phyloP scores from a whole-genome alignment of 1,139 yeast species.

The Casaregolazyma lundiana region DNA sequence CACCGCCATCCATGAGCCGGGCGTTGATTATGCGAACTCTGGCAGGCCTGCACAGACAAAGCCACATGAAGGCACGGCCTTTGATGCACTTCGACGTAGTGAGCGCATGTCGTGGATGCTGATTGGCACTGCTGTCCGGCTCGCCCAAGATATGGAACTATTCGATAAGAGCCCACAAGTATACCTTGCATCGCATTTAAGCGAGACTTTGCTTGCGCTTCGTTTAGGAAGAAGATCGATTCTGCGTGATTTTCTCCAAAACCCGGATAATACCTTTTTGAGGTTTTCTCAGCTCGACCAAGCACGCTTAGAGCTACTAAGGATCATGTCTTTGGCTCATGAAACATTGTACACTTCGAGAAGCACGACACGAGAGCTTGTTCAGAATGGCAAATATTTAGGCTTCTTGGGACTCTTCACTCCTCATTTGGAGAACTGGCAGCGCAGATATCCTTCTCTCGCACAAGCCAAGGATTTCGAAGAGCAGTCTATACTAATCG shows the following conservation, averaged over 20 bases:
- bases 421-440: slow-evolving; percentile 78
- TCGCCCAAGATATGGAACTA: slow-evolving; percentile 84
- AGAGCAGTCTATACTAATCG: slow-evolving; percentile 70
- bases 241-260: slow-evolving; percentile 31
- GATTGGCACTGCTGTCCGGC: slow-evolving; percentile 77
- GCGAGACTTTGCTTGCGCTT: slow-evolving; percentile 55
- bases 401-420: slow-evolving; percentile 67
- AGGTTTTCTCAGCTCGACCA: slow-evolving; percentile 60
- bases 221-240: slow-evolving; percentile 37
- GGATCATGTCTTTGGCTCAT: slow-evolving; percentile 77
- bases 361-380: slow-evolving; percentile 33
- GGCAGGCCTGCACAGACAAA: slow-evolving; percentile 19
- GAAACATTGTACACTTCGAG: slow-evolving; percentile 64
- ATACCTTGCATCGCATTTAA: slow-evolving; percentile 75
- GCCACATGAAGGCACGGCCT: slow-evolving; percentile 52
- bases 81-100: slow-evolving; percentile 81
- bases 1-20: slow-evolving; percentile 84
- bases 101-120: slow-evolving; percentile 94
- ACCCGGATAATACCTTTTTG: slow-evolving; percentile 31
- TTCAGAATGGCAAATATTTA: slow-evolving; percentile 54
- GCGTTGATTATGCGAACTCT: slow-evolving; percentile 79
- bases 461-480: slow-evolving; percentile 52
- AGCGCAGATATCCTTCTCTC: slow-evolving; percentile 53
- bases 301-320: slow-evolving; percentile 74
- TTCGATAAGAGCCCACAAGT: slow-evolving; percentile 70